These are phyloP conservation scores for Penicillium corylophilum DNA, from an alignment of 2,329 filamentous ascomycete species.

Conservation along the genomic window DNA sequence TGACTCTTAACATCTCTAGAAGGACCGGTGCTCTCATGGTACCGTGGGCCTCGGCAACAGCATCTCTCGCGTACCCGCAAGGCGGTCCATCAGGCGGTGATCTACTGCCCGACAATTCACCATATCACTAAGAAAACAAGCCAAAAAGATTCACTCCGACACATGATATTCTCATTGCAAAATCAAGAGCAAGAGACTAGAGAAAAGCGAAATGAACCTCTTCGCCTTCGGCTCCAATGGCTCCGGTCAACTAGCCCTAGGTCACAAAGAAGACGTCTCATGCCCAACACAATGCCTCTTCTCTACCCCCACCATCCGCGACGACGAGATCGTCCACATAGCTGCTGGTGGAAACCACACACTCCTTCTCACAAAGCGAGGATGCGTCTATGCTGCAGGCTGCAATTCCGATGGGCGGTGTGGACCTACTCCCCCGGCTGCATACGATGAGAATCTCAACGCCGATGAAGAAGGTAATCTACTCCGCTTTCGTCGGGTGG, in stretches of 20 bases:
- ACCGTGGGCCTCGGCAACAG: no score
- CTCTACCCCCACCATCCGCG: constrained; percentile 21
- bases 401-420: constrained; percentile 54
- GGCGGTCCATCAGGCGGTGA: not conserved
- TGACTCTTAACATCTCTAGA: no score
- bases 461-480: constrained; percentile 7
- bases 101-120: not conserved
- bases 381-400: constrained; percentile 65
- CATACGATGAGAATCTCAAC: not conserved
- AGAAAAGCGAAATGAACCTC: constrained; percentile 40
- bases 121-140: not conserved
- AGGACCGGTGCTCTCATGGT: no score
- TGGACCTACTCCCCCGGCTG: constrained; percentile 15
- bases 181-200: not conserved
- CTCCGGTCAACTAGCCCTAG: constrained; percentile 71
- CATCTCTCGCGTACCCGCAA: no score
- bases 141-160: not conserved
- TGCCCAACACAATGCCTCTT: constrained; percentile 64
- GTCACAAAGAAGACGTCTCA: constrained; percentile 69
- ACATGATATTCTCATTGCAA: not conserved
- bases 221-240: constrained; percentile 76
- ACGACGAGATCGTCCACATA: constrained; percentile 37
- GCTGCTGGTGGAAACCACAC: constrained; percentile 84
- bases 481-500: constrained; percentile 28
- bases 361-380: constrained; percentile 63